Percentiles rank a stretch among this genome's conserved stretches.
These are phyloP conservation scores for Toxicodendron radicans DNA, from an alignment of 345 rosid genomes.

Conservation along the genomic window DNA sequence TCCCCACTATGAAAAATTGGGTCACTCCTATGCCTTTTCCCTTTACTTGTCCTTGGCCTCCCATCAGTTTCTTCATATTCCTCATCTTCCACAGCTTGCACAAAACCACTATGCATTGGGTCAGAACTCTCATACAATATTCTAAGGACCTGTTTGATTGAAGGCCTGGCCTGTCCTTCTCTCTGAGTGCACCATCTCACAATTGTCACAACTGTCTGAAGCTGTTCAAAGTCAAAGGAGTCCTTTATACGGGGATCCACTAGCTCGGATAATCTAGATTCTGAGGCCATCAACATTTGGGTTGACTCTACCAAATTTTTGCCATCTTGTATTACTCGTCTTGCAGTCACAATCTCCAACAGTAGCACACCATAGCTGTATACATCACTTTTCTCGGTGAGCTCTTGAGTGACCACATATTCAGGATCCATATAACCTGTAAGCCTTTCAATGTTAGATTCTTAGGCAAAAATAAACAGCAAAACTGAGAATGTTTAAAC, in stretches of 20 bases:
- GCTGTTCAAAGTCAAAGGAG: conserved; percentile 72
- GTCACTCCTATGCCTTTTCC: conserved; percentile 55
- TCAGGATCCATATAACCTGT: conserved; percentile 98
- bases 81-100: conserved; percentile 62
- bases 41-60: conserved; percentile 54
- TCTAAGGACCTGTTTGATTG: conserved; percentile 83
- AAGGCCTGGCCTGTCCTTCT: conserved; percentile 80
- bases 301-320: conserved; percentile 77
- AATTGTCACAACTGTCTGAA: conserved; percentile 54
- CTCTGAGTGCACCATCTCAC: conserved; percentile 92
- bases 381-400: conserved; percentile 87
- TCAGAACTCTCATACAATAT: conserved; percentile 83
- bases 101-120: conserved; percentile 68
- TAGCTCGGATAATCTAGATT: conserved; percentile 53
- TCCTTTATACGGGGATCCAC: conserved; percentile 66
- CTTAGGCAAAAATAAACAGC: not conserved
- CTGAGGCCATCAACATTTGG: conserved; percentile 51
- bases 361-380: conserved; percentile 94
- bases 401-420: conserved; percentile 79
- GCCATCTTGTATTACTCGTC: conserved; percentile 74
- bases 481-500: not conserved
- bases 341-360: conserved; percentile 76
- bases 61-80: conserved; percentile 62
- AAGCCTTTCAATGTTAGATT: conserved; percentile 22
- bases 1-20: conserved; percentile 56